phyloP scores from a whole-genome alignment of 805 yeast species.

The Ogataea paradorogensis region DNA sequence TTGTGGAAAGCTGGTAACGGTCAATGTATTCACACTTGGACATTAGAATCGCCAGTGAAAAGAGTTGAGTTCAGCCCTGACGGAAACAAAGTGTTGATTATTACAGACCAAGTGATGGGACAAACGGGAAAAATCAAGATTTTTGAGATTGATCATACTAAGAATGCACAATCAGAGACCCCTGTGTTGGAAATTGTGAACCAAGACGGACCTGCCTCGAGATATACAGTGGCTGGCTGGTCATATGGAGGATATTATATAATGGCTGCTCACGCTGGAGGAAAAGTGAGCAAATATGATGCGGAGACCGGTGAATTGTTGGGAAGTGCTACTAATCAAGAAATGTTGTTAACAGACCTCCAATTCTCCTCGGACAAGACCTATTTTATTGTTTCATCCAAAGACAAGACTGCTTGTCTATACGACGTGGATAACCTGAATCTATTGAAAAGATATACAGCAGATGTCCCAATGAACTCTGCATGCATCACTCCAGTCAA shows the following conservation, averaged over 20 bases:
- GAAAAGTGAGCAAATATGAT: slow-evolving; percentile 77
- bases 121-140: slow-evolving; percentile 72
- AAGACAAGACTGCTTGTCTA: slow-evolving; percentile 81
- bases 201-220: slow-evolving; percentile 47
- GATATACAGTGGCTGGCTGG: slow-evolving; percentile 85
- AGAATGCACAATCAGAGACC: slow-evolving; percentile 44
- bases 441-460: slow-evolving; percentile 67
- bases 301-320: slow-evolving; percentile 70
- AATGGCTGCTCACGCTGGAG: slow-evolving; percentile 87
- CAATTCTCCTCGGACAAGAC: slow-evolving; percentile 86
- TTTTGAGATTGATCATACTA: slow-evolving; percentile 52
- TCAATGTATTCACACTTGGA: slow-evolving; percentile 67
- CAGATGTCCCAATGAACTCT: slow-evolving; percentile 93
- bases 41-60: slow-evolving; percentile 81
- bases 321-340: slow-evolving; percentile 63
- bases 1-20: slow-evolving; percentile 86
- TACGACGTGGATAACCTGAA: slow-evolving; percentile 75
- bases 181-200: slow-evolving; percentile 57
- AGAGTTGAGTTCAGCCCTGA: slow-evolving; percentile 83
- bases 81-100: slow-evolving; percentile 63
- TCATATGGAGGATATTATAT: slow-evolving; percentile 69
- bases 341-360: slow-evolving; percentile 76
- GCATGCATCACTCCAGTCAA: slow-evolving; percentile 93
- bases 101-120: slow-evolving; percentile 93
- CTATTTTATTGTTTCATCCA: slow-evolving; percentile 88